Base-by-base conservation (phyloP, 306 rosid genomes). In the Fragaria nilgerrensis region DNA sequence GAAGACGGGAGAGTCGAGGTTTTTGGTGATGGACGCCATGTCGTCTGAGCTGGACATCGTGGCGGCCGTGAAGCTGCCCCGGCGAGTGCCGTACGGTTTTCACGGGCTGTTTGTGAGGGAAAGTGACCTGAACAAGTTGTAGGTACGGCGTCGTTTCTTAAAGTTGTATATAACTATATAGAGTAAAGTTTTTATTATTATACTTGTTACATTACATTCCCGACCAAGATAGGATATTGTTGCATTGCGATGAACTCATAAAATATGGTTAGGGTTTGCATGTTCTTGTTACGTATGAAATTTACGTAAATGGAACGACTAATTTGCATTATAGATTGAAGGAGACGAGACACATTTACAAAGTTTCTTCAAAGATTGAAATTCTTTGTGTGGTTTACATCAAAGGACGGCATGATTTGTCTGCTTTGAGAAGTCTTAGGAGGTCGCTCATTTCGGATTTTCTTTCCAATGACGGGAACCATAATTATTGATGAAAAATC, bases 81-180 rank as follows among this genome's bases (percentile, higher is more conserved):
- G 83, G 43, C 85, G 98, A 16, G 97, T 95, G 68, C 97, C 99
- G 9, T 95, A 88, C 14, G 99, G 99, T 2, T 95, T 92, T 63
- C 99, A 95, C 44, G 97, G 99, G 6, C 32, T 91, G n/a, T 95
- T 95, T 23, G 90, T 89, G 75, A 86, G 69, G 56, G 97, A 92
- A 27, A 78, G 86, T 20, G 89, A 90, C 69, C 85, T 92, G 2
- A 75, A 16, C 0, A 90, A 43, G 44, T 69, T 81, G 27, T 78
- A 56, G 29, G 16, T 47, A 12, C n/a, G 41, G 68, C 41, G 41
- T 27, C 29, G 29, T 27, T 27, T 27, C 29, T n/a, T n/a, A n/a
- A n/a, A n/a, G 32, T 22, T 58, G 64, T 23, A 58, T 58, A 2
- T 56, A 56, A 20, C 1, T 9, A 17, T 9, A 17, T 0, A 19